Evolutionary conservation across 257 asterid genomes (phyloP).

Genomic region (Forsythia suspensa): DNA sequence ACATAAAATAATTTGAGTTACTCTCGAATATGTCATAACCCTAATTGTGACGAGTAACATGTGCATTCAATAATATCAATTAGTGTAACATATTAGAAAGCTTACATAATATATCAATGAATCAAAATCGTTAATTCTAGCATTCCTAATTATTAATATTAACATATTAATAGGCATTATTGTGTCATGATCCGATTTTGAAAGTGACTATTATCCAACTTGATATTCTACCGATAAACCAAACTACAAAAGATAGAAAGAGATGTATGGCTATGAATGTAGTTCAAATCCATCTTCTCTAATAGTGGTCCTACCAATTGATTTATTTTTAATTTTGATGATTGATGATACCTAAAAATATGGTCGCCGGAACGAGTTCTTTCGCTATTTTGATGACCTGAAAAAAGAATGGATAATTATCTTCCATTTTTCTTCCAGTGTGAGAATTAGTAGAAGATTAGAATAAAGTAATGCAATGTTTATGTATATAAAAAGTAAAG

Average conservation of each 20-base stretch:
- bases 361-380: too few relatives aligned
- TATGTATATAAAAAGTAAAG: too few relatives aligned
- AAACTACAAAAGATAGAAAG: not conserved
- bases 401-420: too few relatives aligned
- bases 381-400: too few relatives aligned
- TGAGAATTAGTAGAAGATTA: too few relatives aligned
- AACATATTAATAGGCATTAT: not conserved
- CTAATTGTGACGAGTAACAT: too few relatives aligned
- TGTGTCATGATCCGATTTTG: not conserved
- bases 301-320: not conserved
- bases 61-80: not conserved
- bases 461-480: too few relatives aligned
- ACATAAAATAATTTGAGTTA: not conserved
- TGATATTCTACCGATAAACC: not conserved
- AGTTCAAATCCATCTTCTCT: not conserved
- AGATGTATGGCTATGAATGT: not conserved
- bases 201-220: not conserved
- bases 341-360: too few relatives aligned
- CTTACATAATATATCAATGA: too few relatives aligned
- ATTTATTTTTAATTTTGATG: not conserved
- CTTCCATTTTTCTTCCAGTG: too few relatives aligned
- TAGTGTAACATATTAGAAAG: too few relatives aligned
- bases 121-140: not conserved
- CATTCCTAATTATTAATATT: not conserved
- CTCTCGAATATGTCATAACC: too few relatives aligned